Percentiles rank a stretch among this genome's conserved stretches.
These are phyloP conservation scores for Xylaria intraflava DNA, from an alignment of 495 filamentous ascomycete genomes.

Conservation along the genomic window DNA sequence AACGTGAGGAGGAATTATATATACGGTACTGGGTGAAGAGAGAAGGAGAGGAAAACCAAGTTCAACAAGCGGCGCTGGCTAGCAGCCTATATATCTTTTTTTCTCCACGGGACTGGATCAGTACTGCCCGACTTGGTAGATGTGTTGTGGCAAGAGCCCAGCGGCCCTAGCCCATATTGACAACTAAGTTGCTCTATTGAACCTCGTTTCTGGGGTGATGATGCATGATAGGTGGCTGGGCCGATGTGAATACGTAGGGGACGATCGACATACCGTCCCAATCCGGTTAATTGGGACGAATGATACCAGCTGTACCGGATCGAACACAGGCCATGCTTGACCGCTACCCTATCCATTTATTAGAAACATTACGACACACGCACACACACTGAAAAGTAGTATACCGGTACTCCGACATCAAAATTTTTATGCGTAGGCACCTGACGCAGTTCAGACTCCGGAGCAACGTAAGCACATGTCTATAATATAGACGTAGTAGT, in stretches of 20 bases:
- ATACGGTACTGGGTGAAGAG: constrained; percentile 13
- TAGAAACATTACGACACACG: too few species aligned
- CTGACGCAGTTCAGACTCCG: too few species aligned
- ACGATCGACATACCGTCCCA: constrained; percentile 2
- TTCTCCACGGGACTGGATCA: background rate
- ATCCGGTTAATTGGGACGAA: background rate
- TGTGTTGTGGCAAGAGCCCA: background rate
- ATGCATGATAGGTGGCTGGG: background rate
- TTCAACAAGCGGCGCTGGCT: constrained; percentile 8
- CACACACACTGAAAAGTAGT: too few species aligned
- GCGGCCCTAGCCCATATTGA: background rate
- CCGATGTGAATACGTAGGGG: background rate
- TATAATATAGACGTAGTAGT: too few species aligned
- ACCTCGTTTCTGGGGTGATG: constrained; percentile 4
- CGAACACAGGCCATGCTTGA: too few species aligned
- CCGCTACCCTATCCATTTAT: too few species aligned
- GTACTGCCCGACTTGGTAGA: background rate
- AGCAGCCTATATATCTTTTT: constrained; percentile 21
- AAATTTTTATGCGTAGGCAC: too few species aligned
- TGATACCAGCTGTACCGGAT: too few species aligned
- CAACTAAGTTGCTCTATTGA: too few species aligned
- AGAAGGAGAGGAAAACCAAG: background rate
- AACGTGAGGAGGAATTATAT: constrained; percentile 20
- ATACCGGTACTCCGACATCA: too few species aligned
- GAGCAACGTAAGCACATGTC: too few species aligned